Percentiles rank a stretch among this genome's conserved stretches.
phyloP scores from a whole-genome alignment of 345 rosid species.

The Rhodomyrtus tomentosa region DNA sequence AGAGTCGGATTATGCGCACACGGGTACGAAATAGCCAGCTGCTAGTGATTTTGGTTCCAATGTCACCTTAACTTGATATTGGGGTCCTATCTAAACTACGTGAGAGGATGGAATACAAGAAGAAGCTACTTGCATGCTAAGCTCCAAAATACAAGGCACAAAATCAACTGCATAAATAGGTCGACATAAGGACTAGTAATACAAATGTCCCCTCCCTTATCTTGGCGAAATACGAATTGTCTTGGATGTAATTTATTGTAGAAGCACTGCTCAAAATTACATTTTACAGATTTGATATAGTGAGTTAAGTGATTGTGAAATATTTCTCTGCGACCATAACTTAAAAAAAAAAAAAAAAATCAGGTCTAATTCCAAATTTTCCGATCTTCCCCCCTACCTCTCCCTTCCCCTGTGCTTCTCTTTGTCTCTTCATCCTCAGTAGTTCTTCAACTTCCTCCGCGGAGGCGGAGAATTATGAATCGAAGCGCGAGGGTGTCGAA shows the following conservation, averaged over 20 bases:
- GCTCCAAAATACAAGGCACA: neutral
- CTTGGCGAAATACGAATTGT: neutral
- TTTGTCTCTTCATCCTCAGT: too few species aligned
- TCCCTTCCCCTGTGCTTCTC: too few species aligned
- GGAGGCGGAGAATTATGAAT: too few species aligned
- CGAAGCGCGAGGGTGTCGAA: too few species aligned
- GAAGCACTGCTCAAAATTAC: neutral
- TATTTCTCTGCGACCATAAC: rapidly evolving
- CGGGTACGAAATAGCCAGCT: neutral
- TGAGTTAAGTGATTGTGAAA: rapidly evolving
- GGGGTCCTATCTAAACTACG: neutral
- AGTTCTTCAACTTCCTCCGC: too few species aligned
- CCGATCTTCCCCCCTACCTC: too few species aligned
- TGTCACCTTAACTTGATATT: neutral
- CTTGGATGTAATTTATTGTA: neutral
- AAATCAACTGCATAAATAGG: neutral
- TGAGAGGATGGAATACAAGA: neutral
- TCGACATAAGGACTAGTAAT: neutral
- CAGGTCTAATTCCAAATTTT: neutral
- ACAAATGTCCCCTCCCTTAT: neutral
- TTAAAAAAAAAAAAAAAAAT: neutral
- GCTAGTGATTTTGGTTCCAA: neutral
- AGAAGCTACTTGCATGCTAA: neutral
- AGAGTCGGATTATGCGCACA: neutral
- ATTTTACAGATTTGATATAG: neutral